phyloP scores from a whole-genome alignment of 345 rosid species.

The Nasturtium officinale region DNA sequence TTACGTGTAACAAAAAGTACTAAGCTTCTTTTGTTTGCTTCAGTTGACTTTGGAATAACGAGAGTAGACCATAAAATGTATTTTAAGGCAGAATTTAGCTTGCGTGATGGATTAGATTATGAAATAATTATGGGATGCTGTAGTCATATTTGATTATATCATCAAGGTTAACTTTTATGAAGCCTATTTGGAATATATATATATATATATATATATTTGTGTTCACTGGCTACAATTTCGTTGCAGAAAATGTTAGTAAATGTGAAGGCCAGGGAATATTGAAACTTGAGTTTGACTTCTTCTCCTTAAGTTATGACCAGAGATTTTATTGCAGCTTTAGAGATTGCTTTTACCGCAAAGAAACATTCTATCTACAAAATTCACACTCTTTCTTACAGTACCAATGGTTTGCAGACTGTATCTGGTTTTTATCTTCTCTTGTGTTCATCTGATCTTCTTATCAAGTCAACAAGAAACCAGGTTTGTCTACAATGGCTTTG shows the following conservation, averaged over 20 bases:
- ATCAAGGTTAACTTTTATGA: background rate
- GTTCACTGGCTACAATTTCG: too few relatives aligned
- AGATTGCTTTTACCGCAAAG: too few relatives aligned
- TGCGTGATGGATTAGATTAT: background rate
- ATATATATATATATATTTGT: too few relatives aligned
- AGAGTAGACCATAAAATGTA: background rate
- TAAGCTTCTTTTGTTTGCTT: background rate
- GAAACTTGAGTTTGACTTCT: too few relatives aligned
- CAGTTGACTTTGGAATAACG: background rate
- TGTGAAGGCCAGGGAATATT: too few relatives aligned
- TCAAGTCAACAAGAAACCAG: constrained; percentile 34
- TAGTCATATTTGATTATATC: background rate
- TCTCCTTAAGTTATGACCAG: too few relatives aligned
- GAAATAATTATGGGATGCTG: background rate
- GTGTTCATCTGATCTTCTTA: background rate
- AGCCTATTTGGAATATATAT: too few relatives aligned
- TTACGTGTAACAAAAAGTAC: background rate
- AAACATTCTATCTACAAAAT: too few relatives aligned
- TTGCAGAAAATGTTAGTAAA: too few relatives aligned
- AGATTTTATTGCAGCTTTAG: background rate
- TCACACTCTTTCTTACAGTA: background rate
- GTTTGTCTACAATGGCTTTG: constrained; percentile 53
- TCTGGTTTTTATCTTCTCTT: constrained; percentile 22
- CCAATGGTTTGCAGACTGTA: background rate
- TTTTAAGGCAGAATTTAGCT: background rate